phyloP scores from a whole-genome alignment of 2,329 filamentous ascomycete genomes.

The Colletotrichum eleusines region DNA sequence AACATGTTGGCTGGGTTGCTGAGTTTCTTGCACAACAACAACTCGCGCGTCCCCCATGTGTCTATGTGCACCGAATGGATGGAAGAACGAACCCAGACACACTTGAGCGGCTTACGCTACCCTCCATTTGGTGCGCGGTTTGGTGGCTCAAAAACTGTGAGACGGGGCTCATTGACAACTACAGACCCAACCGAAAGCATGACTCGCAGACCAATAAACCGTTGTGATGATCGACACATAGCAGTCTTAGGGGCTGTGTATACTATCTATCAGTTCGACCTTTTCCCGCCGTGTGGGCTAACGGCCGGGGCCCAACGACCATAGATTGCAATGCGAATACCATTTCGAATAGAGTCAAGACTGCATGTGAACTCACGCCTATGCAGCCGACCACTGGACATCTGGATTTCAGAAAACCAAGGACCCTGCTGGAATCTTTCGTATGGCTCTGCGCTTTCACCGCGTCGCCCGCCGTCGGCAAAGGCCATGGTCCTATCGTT shows the following conservation, averaged over 20 bases:
- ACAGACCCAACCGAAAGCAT: background rate
- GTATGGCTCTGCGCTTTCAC: background rate
- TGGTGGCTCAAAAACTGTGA: background rate
- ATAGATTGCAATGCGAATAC: no score
- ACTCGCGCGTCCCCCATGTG: background rate
- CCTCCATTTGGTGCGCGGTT: background rate
- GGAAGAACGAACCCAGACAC: accelerated
- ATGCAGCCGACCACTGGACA: background rate
- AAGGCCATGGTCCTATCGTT: constrained; percentile 25
- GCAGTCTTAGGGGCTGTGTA: background rate
- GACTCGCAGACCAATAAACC: background rate
- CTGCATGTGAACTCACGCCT: background rate
- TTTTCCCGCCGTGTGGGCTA: background rate
- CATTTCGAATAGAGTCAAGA: no score
- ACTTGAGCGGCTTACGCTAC: background rate
- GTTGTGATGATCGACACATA: background rate
- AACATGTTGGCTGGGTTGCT: background rate
- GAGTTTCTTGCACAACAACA: accelerated
- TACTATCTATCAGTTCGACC: background rate
- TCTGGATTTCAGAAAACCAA: no score
- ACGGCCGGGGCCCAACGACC: constrained; percentile 7
- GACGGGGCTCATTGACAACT: background rate
- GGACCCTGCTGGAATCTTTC: background rate
- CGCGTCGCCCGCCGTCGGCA: constrained; percentile 6
- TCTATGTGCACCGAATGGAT: background rate